Evolutionary conservation across 257 asterid genomes (phyloP).

Genomic region (Przewalskia tangutica): DNA sequence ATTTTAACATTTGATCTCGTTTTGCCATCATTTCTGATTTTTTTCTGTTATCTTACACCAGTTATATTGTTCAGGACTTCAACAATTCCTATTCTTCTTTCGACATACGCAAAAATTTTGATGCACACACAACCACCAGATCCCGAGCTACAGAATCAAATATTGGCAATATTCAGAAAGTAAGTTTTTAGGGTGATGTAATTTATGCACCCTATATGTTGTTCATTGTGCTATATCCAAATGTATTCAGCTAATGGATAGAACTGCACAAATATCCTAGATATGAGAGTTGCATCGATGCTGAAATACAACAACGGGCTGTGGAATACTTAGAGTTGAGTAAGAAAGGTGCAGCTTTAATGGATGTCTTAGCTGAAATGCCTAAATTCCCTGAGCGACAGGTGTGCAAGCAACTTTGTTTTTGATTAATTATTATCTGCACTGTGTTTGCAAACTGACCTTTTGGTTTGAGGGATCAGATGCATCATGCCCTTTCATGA

Average conservation of each 20-base stretch:
- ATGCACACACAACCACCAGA: slow-evolving; percentile 93
- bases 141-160: slow-evolving; percentile 69
- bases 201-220: background rate
- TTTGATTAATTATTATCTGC: background rate
- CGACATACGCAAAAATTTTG: slow-evolving; percentile 87
- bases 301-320: slow-evolving; percentile 93
- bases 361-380: slow-evolving; percentile 95
- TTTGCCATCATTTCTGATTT: slow-evolving; percentile 12
- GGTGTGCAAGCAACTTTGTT: slow-evolving; percentile 25
- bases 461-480: slow-evolving; percentile 15
- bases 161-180: slow-evolving; percentile 78
- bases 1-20: slow-evolving; percentile 6
- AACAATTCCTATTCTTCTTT: slow-evolving; percentile 81
- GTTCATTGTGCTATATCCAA: slow-evolving; percentile 6
- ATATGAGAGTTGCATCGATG: slow-evolving; percentile 90
- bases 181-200: slow-evolving; percentile 10
- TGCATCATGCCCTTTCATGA: background rate
- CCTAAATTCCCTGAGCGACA: slow-evolving; percentile 95
- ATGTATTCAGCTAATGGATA: background rate
- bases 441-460: background rate
- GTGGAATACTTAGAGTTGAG: slow-evolving; percentile 83
- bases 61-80: slow-evolving; percentile 50
- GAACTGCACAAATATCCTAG: slow-evolving; percentile 25
- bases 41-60: slow-evolving; percentile 11
- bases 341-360: slow-evolving; percentile 73